A percentile compares a stretch with the other conserved stretches of the same genome.
phyloP scores from a whole-genome alignment of 768 basidiomycete species.

The Boletellus sp. region DNA sequence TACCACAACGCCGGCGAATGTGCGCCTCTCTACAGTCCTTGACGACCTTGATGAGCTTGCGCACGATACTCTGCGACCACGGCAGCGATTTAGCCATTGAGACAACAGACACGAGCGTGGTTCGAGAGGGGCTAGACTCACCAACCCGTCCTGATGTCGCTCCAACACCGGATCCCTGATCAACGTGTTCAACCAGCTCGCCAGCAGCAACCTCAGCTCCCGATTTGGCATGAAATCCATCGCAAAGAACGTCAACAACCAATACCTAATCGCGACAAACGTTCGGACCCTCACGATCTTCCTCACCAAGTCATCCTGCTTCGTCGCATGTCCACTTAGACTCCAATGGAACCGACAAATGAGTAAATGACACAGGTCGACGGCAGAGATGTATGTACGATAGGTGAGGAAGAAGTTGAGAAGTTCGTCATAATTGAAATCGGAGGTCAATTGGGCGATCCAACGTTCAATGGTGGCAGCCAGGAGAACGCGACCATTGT shows the following conservation, averaged over 20 bases:
- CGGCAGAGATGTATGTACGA: conserved; percentile 74
- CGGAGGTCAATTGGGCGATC: conserved; percentile 87
- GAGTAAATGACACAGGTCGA: conserved; percentile 78
- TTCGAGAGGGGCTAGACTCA: conserved; percentile 36
- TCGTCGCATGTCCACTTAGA: conserved; percentile 35
- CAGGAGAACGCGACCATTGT: conserved; percentile 50
- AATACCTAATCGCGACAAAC: conserved; percentile 86
- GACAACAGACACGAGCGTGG: not conserved
- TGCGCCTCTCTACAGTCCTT: conserved; percentile 76
- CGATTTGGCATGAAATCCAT: conserved; percentile 84
- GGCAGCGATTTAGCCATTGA: conserved; percentile 3
- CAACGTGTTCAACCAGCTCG: conserved; percentile 80
- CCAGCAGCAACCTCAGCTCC: conserved; percentile 67
- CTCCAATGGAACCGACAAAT: conserved; percentile 92
- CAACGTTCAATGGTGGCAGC: conserved; percentile 92
- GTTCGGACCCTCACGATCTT: conserved; percentile 84
- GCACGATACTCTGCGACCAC: conserved; percentile 62
- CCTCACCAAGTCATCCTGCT: conserved; percentile 64
- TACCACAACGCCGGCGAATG: conserved; percentile 36
- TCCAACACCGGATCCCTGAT: conserved; percentile 66
- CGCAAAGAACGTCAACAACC: conserved; percentile 86
- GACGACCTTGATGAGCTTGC: conserved; percentile 77
- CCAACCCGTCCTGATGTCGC: conserved; percentile 65
- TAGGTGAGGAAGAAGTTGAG: conserved; percentile 92
- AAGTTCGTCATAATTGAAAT: conserved; percentile 82